A percentile compares a stretch with the other conserved stretches of the same genome.
Conservation (phyloP, 2,329 filamentous ascomycete genomes). For the Cytospora schulzeri region DNA sequence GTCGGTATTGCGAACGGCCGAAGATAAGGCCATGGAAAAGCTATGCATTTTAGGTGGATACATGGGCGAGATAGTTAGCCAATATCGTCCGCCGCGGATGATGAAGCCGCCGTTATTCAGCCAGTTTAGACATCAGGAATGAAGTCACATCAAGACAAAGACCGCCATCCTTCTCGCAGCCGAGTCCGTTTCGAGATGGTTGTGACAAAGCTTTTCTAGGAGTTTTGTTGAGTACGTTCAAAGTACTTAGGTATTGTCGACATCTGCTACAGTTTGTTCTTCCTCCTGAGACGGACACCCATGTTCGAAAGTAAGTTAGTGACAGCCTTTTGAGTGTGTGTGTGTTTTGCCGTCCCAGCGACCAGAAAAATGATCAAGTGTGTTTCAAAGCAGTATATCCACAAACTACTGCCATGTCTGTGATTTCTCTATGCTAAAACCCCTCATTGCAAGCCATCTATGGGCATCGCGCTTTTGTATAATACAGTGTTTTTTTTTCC, state of each 20-base stretch:
- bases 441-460: constrained; percentile 5
- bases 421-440: constrained; percentile 11
- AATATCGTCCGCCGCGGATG: constrained; percentile 18
- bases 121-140: constrained; percentile 15
- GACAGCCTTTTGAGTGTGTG: neutral
- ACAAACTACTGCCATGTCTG: neutral
- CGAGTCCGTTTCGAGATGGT: neutral
- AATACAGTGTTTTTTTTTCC: constrained; percentile 3
- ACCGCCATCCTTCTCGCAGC: neutral
- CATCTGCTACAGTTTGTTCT: no score
- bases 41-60: constrained; percentile 14
- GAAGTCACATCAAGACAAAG: neutral
- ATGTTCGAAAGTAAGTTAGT: neutral
- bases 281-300: neutral
- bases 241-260: no score
- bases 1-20: constrained; percentile 1
- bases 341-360: neutral
- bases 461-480: neutral
- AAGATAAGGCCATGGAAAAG: constrained; percentile 10
- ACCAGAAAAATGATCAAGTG: neutral
- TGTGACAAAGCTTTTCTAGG: neutral
- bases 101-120: constrained; percentile 16
- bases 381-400: neutral
- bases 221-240: neutral
- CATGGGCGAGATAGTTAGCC: constrained; percentile 8